Percentiles rank a stretch among this genome's conserved stretches.
Evolutionary conservation across 2,329 filamentous ascomycete genomes (phyloP).

Genomic region (Fusarium pininemorale): DNA sequence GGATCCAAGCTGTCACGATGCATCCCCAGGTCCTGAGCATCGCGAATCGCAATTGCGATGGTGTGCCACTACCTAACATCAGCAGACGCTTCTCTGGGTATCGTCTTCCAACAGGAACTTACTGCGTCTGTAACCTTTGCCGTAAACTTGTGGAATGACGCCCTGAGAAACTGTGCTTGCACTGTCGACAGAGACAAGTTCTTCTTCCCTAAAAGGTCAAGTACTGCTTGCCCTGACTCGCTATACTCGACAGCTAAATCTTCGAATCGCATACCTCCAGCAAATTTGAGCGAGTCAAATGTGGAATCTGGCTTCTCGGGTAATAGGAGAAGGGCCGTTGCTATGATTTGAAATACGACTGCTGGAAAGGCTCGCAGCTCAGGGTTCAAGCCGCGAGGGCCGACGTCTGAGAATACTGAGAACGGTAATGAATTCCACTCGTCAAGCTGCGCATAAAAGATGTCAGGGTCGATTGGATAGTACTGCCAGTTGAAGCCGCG

Average conservation of each 20-base stretch:
- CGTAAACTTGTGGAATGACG: constrained; percentile 66
- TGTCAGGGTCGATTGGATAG: constrained; percentile 61
- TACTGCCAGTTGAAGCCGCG: constrained; percentile 69
- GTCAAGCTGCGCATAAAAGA: constrained; percentile 61
- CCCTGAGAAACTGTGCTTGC: constrained; percentile 65
- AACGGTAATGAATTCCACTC: constrained; percentile 66
- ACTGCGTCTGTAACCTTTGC: constrained; percentile 67
- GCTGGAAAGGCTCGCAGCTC: constrained; percentile 67
- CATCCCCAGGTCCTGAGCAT: constrained; percentile 70
- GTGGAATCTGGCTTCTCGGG: constrained; percentile 57
- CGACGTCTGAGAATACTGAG: constrained; percentile 57
- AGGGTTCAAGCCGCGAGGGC: constrained; percentile 59
- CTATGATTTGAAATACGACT: constrained; percentile 67
- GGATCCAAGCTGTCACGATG: constrained; percentile 64
- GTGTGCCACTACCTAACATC: constrained; percentile 59
- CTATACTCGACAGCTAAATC: constrained; percentile 69
- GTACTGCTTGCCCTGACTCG: constrained; percentile 63
- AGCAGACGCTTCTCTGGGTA: neutral
- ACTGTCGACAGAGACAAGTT: constrained; percentile 66
- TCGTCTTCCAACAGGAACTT: neutral
- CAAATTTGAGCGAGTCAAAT: constrained; percentile 67
- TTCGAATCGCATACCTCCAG: constrained; percentile 67
- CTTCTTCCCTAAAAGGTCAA: constrained; percentile 65
- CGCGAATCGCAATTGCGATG: constrained; percentile 65
- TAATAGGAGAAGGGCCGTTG: constrained; percentile 63